Evolutionary conservation across 2,329 filamentous ascomycete genomes (phyloP), one percentile per base, ranked within the genome.

Genomic region (Xenoacremonium recifei): DNA sequence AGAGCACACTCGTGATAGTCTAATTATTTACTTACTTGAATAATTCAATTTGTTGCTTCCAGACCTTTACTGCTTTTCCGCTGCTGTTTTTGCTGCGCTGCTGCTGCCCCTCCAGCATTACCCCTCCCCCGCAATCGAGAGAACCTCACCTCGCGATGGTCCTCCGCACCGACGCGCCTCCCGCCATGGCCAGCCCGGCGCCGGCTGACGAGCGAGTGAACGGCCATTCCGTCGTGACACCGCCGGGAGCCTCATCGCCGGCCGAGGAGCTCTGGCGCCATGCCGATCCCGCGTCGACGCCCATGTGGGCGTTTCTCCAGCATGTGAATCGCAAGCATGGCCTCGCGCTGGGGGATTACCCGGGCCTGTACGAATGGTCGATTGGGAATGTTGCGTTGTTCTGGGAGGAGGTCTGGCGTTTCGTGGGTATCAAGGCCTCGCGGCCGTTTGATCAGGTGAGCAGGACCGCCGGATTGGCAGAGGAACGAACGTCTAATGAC

Each of bases 341-440:
- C 10, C 64, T 89, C 42, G 61, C 71, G 17, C 71, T 93, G 35
- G 62, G 73, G 15, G 80, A 74, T 48, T 96, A 96, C 59, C 69
- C 82, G 16, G 80, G 80, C n/a, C 76, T 97, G 7, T 87, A 92
- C 69, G 70, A 78, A 61, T 97, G 92, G 92, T 96, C 89, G 51
- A 77, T 93, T 49, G 78, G 85, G 6, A 75, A 92, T 54, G 76
- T 89, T 6, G 76, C 82, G 18, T 70, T 76, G 2, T 95, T 96
- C 64, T 97, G 92, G 92, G 82, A 78, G 37, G 84, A 90, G 41
- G 78, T 89, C 9, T 96, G 91, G 91, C 73, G 87, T 31, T 91
- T 86, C 65, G 87, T 87, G 3, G 86, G 86, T 32, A 77, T 97
- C 53, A 82, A 75, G 49, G 80, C 87, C 5, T 85, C 86, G 18